phyloP scores from a whole-genome alignment of 805 yeast genomes.

The Cyberlindnera sargentensis region DNA sequence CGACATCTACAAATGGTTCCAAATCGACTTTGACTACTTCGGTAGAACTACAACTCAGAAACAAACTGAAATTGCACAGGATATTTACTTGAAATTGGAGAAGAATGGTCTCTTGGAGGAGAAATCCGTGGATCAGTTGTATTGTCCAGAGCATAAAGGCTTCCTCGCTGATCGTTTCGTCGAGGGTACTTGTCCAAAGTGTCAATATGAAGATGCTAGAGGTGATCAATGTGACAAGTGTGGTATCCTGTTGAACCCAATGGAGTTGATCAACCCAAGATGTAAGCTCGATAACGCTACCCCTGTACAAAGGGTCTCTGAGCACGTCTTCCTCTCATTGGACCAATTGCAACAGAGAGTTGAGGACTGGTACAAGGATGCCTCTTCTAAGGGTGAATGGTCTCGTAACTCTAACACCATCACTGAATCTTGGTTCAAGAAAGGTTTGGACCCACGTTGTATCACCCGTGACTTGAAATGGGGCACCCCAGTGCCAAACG shows the following conservation, averaged over 20 bases:
- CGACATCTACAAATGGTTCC: conserved; percentile 95
- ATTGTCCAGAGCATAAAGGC: conserved; percentile 85
- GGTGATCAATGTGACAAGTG: conserved; percentile 99
- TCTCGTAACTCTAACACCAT: conserved; percentile 85
- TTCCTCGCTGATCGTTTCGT: conserved; percentile 95
- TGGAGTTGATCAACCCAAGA: conserved; percentile 89
- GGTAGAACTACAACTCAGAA: conserved; percentile 92
- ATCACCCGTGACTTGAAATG: conserved; percentile 95
- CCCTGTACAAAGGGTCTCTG: conserved; percentile 76
- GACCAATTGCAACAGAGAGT: conserved; percentile 78
- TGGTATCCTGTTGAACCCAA: conserved; percentile 83
- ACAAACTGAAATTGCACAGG: conserved; percentile 95
- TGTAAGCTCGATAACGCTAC: conserved; percentile 85
- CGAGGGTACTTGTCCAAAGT: conserved; percentile 95
- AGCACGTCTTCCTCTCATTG: conserved; percentile 77
- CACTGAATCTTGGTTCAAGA: conserved; percentile 89
- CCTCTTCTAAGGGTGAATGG: conserved; percentile 78
- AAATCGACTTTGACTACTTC: conserved; percentile 87
- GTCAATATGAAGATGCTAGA: conserved; percentile 93
- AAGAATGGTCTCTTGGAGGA: conserved; percentile 81
- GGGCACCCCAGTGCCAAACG: conserved; percentile 98
- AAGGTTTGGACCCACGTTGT: conserved; percentile 89
- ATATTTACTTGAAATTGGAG: conserved; percentile 70
- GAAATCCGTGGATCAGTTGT: conserved; percentile 81
- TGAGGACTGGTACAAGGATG: conserved; percentile 61